phyloP scores from a whole-genome alignment of 2,329 filamentous ascomycete species.

The Dactylellina drechsleri region DNA sequence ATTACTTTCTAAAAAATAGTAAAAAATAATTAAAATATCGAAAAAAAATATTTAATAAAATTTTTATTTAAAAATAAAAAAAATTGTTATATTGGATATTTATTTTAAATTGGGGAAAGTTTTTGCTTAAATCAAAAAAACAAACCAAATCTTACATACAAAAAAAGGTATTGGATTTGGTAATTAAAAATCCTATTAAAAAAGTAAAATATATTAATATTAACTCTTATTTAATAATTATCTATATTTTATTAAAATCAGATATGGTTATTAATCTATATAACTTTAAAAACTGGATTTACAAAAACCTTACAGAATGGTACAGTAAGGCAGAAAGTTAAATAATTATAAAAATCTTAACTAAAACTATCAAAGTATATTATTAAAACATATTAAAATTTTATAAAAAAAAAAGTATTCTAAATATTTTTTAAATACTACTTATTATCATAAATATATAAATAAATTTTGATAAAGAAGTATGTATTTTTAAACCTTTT shows the following conservation, averaged over 20 bases:
- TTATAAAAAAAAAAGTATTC: constrained; percentile 60
- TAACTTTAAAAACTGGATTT: constrained; percentile 57
- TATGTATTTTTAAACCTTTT: constrained; percentile 61
- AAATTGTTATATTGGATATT: constrained; percentile 3
- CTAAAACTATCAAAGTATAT: constrained; percentile 61
- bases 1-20: too few species aligned
- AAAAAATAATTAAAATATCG: constrained; percentile 20
- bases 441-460: constrained; percentile 70
- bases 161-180: background rate
- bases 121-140: constrained; percentile 7
- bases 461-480: constrained; percentile 68
- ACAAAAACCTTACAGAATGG: constrained; percentile 67
- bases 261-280: constrained; percentile 10
- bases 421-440: constrained; percentile 67
- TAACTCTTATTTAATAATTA: too few species aligned
- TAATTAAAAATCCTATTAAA: constrained; percentile 15
- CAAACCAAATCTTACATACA: constrained; percentile 10
- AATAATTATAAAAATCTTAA: constrained; percentile 54
- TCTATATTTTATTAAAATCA: too few species aligned
- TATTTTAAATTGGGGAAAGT: too few species aligned
- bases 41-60: background rate
- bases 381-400: constrained; percentile 56
- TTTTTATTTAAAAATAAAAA: background rate
- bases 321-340: constrained; percentile 44
- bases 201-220: background rate